A percentile compares a stretch with the other conserved stretches of the same genome.
phyloP scores from a whole-genome alignment of 805 yeast species.

The Ogataea nonfermentans region DNA sequence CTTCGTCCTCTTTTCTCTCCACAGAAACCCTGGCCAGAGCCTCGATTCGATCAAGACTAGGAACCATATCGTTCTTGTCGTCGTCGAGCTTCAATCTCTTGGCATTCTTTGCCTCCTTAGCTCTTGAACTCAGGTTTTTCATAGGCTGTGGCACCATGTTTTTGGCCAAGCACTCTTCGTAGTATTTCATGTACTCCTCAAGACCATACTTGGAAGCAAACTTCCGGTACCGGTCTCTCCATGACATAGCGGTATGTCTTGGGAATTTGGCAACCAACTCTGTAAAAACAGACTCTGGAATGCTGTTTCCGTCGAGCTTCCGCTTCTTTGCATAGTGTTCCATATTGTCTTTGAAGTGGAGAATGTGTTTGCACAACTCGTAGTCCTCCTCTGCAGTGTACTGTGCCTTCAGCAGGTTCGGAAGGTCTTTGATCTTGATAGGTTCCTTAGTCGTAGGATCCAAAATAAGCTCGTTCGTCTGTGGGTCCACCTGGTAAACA shows the following conservation, averaged over 20 bases:
- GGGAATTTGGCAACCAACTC: conserved; percentile 40
- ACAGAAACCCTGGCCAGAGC: conserved; percentile 31
- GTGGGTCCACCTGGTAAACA: conserved; percentile 48
- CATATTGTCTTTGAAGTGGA: conserved; percentile 23
- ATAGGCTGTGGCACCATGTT: conserved; percentile 52
- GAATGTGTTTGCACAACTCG: conserved; percentile 42
- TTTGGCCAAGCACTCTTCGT: conserved; percentile 40
- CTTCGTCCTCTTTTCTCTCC: conserved; percentile 23
- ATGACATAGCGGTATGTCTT: conserved; percentile 64
- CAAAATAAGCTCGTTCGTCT: conserved; percentile 39
- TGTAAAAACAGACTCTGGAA: conserved; percentile 41
- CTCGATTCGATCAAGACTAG: conserved; percentile 23
- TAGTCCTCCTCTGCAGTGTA: conserved; percentile 74
- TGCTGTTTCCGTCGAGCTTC: conserved; percentile 24
- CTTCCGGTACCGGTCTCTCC: conserved; percentile 80
- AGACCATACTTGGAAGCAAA: conserved; percentile 64
- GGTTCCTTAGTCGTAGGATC: conserved; percentile 42
- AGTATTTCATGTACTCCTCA: conserved; percentile 52
- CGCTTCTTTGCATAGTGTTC: conserved; percentile 22
- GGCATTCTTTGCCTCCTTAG: conserved; percentile 29
- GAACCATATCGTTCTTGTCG: conserved; percentile 7
- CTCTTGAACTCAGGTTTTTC: conserved; percentile 54
- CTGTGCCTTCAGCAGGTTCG: conserved; percentile 54
- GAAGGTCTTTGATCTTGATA: conserved; percentile 41
- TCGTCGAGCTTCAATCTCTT: conserved; percentile 18